A percentile compares a stretch with the other conserved stretches of the same genome.
These are phyloP conservation scores for Acer campestre DNA, from an alignment of 345 rosid species.

Conservation along the genomic window DNA sequence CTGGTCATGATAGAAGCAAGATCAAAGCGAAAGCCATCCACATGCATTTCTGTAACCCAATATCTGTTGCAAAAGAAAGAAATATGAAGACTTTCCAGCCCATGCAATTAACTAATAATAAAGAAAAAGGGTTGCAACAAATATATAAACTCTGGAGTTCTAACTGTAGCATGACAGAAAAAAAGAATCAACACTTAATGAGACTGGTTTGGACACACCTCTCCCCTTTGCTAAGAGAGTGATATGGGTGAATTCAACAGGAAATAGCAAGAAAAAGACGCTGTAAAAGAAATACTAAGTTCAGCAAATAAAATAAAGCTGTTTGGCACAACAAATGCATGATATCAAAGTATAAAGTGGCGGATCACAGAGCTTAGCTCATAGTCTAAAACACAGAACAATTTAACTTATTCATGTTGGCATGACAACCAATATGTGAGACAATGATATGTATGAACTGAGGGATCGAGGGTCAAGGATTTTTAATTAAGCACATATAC, in stretches of 20 bases:
- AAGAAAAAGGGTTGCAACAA: neutral
- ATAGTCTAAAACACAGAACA: too few species aligned
- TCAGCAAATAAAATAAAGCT: neutral
- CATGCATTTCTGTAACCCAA: constrained; percentile 99
- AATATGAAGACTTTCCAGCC: constrained; percentile 4
- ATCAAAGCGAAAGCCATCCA: constrained; percentile 98
- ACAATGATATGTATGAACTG: too few species aligned
- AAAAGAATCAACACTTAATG: neutral
- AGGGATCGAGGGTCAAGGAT: too few species aligned
- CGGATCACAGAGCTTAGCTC: too few species aligned
- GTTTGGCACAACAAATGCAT: neutral
- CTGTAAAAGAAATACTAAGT: neutral
- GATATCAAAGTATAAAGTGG: neutral
- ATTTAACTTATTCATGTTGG: too few species aligned
- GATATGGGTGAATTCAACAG: neutral
- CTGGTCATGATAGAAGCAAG: constrained; percentile 98
- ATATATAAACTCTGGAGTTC: neutral
- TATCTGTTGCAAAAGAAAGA: constrained; percentile 56
- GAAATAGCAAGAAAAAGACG: neutral
- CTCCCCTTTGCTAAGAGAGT: neutral
- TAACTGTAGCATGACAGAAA: neutral
- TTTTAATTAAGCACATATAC: too few species aligned
- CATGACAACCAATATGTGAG: too few species aligned
- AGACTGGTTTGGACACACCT: neutral
- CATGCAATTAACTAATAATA: neutral